Conservation (phyloP, 371 early-diverging fungal species). For the Mortierella sp. region DNA sequence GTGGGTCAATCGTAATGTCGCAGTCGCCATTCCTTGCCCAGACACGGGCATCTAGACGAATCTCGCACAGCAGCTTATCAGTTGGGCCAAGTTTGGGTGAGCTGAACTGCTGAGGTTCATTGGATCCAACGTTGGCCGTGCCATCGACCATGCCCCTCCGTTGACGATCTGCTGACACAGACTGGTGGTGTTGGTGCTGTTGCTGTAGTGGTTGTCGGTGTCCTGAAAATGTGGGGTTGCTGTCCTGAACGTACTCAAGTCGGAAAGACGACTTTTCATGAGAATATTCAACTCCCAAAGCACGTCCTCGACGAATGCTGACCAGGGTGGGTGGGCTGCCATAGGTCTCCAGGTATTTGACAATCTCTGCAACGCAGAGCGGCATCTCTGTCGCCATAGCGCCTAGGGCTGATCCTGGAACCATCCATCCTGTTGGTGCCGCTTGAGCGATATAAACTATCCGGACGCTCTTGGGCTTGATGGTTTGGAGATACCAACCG, state of each 20-base stretch:
- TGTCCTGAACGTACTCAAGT: constrained; percentile 65
- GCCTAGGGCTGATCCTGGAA: constrained; percentile 61
- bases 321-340: constrained; percentile 70
- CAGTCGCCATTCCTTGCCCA: constrained; percentile 63
- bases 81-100: constrained; percentile 49
- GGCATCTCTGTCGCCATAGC: constrained; percentile 61
- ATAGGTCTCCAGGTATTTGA: constrained; percentile 61
- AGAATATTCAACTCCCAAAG: constrained; percentile 62
- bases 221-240: constrained; percentile 55
- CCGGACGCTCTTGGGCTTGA: constrained; percentile 55
- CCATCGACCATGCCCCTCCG: constrained; percentile 34
- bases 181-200: constrained; percentile 40
- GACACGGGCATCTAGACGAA: constrained; percentile 64
- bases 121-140: constrained; percentile 10
- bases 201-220: constrained; percentile 26
- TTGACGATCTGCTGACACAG: constrained; percentile 12
- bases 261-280: constrained; percentile 66
- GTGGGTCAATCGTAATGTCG: constrained; percentile 69
- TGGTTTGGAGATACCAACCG: constrained; percentile 65
- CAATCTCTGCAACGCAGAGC: constrained; percentile 58
- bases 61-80: constrained; percentile 57
- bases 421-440: constrained; percentile 63
- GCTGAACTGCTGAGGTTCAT: constrained; percentile 18
- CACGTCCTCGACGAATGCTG: constrained; percentile 59
- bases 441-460: constrained; percentile 63